Evolutionary conservation across 2,329 filamentous ascomycete species (phyloP).

Genomic region (Clarireedia hainanense): DNA sequence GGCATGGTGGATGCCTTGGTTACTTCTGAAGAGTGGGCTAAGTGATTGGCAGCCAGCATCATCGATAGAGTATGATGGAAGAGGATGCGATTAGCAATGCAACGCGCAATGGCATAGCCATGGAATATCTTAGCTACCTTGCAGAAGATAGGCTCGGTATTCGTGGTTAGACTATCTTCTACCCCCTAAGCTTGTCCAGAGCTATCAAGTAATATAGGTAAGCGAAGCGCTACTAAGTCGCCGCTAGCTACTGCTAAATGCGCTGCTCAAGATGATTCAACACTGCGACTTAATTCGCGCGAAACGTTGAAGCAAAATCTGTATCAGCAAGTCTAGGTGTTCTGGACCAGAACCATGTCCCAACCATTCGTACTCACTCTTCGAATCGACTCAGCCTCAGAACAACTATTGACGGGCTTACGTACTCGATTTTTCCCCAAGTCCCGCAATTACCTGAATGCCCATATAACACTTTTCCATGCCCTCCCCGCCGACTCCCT

Average conservation of each 20-base stretch:
- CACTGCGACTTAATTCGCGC: no score
- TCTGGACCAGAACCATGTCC: conserved; percentile 3
- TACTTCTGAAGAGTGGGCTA: conserved; percentile 4
- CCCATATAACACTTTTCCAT: conserved; percentile 11
- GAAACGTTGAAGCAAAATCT: no score
- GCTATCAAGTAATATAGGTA: no score
- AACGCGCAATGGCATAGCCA: not conserved
- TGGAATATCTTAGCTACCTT: no score
- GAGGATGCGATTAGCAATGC: not conserved
- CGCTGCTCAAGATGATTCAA: no score
- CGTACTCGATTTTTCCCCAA: conserved; percentile 5
- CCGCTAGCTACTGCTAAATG: no score
- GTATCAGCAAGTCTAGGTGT: no score
- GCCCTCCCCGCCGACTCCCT: not conserved
- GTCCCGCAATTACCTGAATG: conserved; percentile 5
- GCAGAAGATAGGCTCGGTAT: no score
- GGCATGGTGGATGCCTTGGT: conserved; percentile 34
- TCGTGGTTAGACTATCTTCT: no score
- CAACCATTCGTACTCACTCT: conserved; percentile 10
- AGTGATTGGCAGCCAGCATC: not conserved
- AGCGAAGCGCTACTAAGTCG: no score
- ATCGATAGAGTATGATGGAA: not conserved
- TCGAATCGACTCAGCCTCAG: conserved; percentile 1
- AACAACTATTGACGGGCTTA: conserved; percentile 3
- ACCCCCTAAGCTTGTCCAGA: no score